A percentile compares a stretch with the other conserved stretches of the same genome.
These are phyloP conservation scores for Phaeosphaeria sp. DNA, from an alignment of 2,329 filamentous ascomycete genomes.

Conservation along the genomic window DNA sequence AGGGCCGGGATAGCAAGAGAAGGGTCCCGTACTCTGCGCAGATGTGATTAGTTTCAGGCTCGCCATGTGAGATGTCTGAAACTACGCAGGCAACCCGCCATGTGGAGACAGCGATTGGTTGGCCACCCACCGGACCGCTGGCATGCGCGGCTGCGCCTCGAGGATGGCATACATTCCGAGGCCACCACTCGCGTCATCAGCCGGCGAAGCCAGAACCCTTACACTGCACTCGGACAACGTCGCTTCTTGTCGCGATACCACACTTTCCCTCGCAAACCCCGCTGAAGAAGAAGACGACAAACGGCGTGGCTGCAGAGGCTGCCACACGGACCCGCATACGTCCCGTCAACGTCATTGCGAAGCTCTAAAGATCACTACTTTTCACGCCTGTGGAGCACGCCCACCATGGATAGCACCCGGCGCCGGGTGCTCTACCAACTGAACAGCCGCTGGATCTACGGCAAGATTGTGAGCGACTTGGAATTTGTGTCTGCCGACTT, in stretches of 20 bases:
- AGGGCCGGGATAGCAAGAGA: not conserved
- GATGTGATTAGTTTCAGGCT: not conserved
- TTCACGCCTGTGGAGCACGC: slow-evolving; percentile 21
- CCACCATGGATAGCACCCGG: slow-evolving; percentile 50
- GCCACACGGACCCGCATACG: slow-evolving; percentile 29
- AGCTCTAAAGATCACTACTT: slow-evolving; percentile 22
- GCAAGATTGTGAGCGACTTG: slow-evolving; percentile 66
- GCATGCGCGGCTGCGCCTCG: slow-evolving; percentile 25
- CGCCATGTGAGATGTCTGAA: slow-evolving; percentile 13
- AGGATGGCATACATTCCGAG: slow-evolving; percentile 3
- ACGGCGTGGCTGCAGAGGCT: slow-evolving; percentile 16
- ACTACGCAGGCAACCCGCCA: slow-evolving; percentile 14
- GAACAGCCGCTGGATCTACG: slow-evolving; percentile 76
- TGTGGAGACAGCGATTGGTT: slow-evolving; percentile 15
- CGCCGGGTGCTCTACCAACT: slow-evolving; percentile 69
- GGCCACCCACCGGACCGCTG: slow-evolving; percentile 15
- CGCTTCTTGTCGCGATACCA: slow-evolving; percentile 9
- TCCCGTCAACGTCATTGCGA: slow-evolving; percentile 38
- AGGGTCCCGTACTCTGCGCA: not conserved
- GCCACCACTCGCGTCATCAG: slow-evolving; percentile 13
- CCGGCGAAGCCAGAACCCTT: slow-evolving; percentile 22
- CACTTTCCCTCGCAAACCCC: slow-evolving; percentile 6
- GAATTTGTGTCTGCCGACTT: not conserved
- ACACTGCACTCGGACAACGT: slow-evolving; percentile 13
- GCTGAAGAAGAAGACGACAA: slow-evolving; percentile 5